A percentile compares a stretch with the other conserved stretches of the same genome.
These are phyloP conservation scores for Annulohypoxylon moriforme DNA, from an alignment of 495 filamentous ascomycete genomes.

Conservation along the genomic window DNA sequence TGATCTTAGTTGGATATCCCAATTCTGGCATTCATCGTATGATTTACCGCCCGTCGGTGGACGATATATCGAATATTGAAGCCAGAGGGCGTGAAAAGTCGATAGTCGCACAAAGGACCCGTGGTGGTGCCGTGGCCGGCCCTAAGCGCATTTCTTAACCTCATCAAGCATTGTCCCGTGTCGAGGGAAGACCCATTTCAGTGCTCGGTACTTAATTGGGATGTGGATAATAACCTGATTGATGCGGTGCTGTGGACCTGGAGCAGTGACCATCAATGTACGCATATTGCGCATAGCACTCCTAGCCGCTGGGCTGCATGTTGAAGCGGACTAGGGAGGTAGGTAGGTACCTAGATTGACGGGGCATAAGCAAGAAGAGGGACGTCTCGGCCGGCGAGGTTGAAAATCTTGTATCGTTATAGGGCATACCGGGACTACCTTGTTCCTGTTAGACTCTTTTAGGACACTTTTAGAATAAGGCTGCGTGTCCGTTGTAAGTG, in stretches of 20 bases:
- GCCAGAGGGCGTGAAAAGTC: constrained; percentile 8
- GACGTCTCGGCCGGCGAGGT: constrained; percentile 23
- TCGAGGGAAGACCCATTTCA: constrained; percentile 25
- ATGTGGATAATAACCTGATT: constrained; percentile 41
- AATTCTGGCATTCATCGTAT: neutral
- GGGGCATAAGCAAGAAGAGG: constrained; percentile 14
- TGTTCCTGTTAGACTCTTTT: neutral
- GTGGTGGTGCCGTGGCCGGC: constrained; percentile 7
- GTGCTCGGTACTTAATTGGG: constrained; percentile 16
- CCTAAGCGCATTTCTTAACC: constrained; percentile 24
- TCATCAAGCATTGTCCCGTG: constrained; percentile 22
- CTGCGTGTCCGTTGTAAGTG: neutral
- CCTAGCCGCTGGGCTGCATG: constrained; percentile 14
- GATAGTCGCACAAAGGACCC: constrained; percentile 17
- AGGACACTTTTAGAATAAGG: neutral
- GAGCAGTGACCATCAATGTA: constrained; percentile 6
- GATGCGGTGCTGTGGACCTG: constrained; percentile 16
- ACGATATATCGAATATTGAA: constrained; percentile 6
- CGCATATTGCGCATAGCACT: no score
- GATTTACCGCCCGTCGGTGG: neutral
- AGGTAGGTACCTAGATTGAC: no score
- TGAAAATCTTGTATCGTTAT: constrained; percentile 10
- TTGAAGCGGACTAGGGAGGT: neutral
- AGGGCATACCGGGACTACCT: constrained; percentile 13
- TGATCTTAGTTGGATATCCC: neutral